Evolutionary conservation across 2,329 filamentous ascomycete species (phyloP).

Genomic region (Trichoderma sp.): DNA sequence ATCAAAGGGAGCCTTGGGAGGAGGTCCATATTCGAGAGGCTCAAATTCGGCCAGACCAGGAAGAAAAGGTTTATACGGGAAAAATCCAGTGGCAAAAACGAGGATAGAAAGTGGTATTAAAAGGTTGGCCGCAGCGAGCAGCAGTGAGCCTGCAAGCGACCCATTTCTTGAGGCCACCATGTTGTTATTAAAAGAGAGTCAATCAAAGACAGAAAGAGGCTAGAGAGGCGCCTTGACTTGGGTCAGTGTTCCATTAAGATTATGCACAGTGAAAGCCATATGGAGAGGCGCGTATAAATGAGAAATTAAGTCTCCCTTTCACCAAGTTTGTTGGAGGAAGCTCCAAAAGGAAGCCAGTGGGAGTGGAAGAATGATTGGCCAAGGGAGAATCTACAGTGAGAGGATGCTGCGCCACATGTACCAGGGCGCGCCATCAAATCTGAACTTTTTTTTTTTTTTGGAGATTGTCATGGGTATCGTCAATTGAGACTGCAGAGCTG

Average conservation of each 20-base stretch:
- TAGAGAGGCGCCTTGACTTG: neutral
- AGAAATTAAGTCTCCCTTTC: neutral
- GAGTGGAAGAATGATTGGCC: slow-evolving; percentile 14
- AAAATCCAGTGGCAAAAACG: slow-evolving; percentile 87
- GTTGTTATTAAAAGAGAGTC: slow-evolving; percentile 5
- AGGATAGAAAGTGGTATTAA: slow-evolving; percentile 72
- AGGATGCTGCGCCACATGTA: slow-evolving; percentile 20
- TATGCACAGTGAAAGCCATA: neutral
- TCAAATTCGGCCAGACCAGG: slow-evolving; percentile 75
- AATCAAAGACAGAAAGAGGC: neutral
- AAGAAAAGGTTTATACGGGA: slow-evolving; percentile 93
- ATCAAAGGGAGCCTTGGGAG: slow-evolving; percentile 72
- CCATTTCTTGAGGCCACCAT: slow-evolving; percentile 29
- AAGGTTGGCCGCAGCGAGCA: slow-evolving; percentile 68
- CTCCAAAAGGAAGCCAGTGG: neutral
- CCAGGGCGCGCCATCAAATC: neutral
- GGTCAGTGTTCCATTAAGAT: neutral
- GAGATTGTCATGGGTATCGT: slow-evolving; percentile 21
- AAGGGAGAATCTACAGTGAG: neutral
- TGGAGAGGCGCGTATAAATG: neutral
- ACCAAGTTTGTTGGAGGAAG: neutral
- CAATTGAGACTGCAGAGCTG: slow-evolving; percentile 20
- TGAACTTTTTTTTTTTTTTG: neutral
- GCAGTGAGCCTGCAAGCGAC: slow-evolving; percentile 33
- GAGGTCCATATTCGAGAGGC: slow-evolving; percentile 50